Base-by-base conservation (phyloP, 805 yeast species). In the Starmerella stigmatis region DNA sequence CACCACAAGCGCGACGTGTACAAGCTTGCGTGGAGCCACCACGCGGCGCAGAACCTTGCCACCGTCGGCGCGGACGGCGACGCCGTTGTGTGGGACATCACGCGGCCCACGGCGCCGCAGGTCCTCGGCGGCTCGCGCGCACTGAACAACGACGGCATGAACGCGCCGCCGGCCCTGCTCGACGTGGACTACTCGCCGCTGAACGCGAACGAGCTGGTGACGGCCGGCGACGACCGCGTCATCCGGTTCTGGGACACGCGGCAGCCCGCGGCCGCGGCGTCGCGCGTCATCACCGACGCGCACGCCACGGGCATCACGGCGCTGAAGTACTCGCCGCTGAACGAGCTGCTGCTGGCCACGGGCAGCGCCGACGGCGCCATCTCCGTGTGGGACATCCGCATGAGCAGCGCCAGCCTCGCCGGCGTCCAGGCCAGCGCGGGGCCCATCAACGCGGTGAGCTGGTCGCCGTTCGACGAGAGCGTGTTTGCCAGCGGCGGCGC, bases 321-420 rank as follows among this genome's bases (percentile, higher is more conserved):
- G 1, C 72, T 82, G 41, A 73, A 72, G 29, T 81, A 84, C 64
- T 79, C 81, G 57, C 81, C 83, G 0, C 57, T 55, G 15, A 61
- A 70, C 31, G 61, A 59, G 40, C 64, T 73, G 30, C 60, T 84
- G 47, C 68, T 82, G 39, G 88, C 80, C 12, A 81, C 92, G 1
- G 94, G 82, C 19, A 81, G 86, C 11, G 76, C 80, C 22, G 95
- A 86, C 59, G 77, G 78, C 55, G 65, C 78, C n/a, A 74, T 85
- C 17, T 74, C 74, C 42, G 65, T 81, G 21, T 85, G 85, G 78
- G 95, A 86, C 59, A 63, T 82, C 44, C 72, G 94, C 58, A 76
- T 77, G 57, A 68, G 76, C 25, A 53, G 67, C 1, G 61, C 65
- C 12, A 83, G 86, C 23, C 55, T 82, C 26, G 72, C 89, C 55